Base-by-base conservation (phyloP, 2,329 filamentous ascomycete genomes). In the Plenodomus lindquistii region DNA sequence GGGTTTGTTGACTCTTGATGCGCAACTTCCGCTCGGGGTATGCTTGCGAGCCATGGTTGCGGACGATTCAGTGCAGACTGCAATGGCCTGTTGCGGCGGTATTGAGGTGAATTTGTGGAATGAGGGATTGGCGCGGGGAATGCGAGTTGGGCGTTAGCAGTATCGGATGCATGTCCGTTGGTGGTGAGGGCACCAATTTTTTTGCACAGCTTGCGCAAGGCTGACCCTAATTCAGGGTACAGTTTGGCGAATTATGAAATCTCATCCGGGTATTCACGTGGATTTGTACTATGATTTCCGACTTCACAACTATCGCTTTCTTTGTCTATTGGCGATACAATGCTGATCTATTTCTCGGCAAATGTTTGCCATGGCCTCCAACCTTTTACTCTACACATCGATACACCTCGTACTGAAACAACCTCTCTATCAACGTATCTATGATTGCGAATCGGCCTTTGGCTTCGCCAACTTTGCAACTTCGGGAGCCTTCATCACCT, bases 381-480 rank as follows among this genome's bases (percentile, higher is more conserved):
- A n/a, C n/a, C n/a, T n/a, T n/a, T n/a, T n/a, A n/a, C n/a, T n/a
- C n/a, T n/a, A n/a, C n/a, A n/a, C n/a, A n/a, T n/a, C n/a, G n/a
- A n/a, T n/a, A n/a, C n/a, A n/a, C n/a, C n/a, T n/a, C n/a, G n/a
- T n/a, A n/a, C n/a, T n/a, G n/a, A n/a, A n/a, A n/a, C n/a, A n/a
- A n/a, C n/a, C n/a, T n/a, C n/a, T n/a, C n/a, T n/a, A n/a, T n/a
- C n/a, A n/a, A n/a, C n/a, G n/a, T n/a, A n/a, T n/a, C 18, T 37
- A 43, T 13, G 34, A 16, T 19, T 44, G 42, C 42, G 42, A 40
- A 27, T 40, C 37, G 2, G 45, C 56, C 51, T 66, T 71, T 20
- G 76, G 72, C 68, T 79, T 79, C 54, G 79, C 77, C 40, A 89
- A 67, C 63, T 82, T 82, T 57, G 84, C 79, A 31, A 80, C 82